Conservation (phyloP, 75 land plant genomes). For the Cunninghamia lanceolata region DNA sequence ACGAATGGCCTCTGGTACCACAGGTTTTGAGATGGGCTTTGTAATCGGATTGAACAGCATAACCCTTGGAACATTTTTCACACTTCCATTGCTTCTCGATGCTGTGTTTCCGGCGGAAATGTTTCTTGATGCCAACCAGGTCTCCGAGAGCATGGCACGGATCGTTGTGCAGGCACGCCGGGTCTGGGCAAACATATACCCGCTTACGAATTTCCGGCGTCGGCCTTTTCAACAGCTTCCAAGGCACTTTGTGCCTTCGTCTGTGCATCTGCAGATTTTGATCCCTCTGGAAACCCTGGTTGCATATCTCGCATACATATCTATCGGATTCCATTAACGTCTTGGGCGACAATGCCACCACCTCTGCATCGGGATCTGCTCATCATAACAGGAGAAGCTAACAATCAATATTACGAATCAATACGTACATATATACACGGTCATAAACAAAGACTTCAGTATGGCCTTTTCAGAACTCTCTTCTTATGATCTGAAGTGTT, state of each 20-base stretch:
- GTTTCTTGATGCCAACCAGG: constrained; percentile 98
- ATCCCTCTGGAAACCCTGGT: constrained; percentile 94
- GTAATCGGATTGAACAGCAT: constrained; percentile 96
- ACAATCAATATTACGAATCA: not conserved
- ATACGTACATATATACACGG: not conserved
- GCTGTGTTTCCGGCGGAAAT: constrained; percentile 89
- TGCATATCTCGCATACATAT: constrained; percentile 95
- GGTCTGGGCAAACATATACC: constrained; percentile 95
- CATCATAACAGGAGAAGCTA: not conserved
- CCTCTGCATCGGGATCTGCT: constrained; percentile 97
- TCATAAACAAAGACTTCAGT: not conserved
- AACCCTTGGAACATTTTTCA: constrained; percentile 83
- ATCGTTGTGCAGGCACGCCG: constrained; percentile 89
- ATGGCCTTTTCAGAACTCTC: too few relatives aligned
- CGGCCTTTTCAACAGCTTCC: constrained; percentile 88
- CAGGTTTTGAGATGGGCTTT: constrained; percentile 98
- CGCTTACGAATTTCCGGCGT: constrained; percentile 58
- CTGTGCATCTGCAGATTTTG: constrained; percentile 98
- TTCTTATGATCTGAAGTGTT: too few relatives aligned
- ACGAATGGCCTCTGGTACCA: constrained; percentile 96
- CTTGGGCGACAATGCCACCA: constrained; percentile 82
- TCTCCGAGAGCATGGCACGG: constrained; percentile 97
- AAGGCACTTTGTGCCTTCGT: constrained; percentile 93
- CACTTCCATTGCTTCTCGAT: constrained; percentile 90
- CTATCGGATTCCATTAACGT: constrained; percentile 91